Conservation (phyloP, 164 flowering plant genomes). For the Aristolochia fimbriata region DNA sequence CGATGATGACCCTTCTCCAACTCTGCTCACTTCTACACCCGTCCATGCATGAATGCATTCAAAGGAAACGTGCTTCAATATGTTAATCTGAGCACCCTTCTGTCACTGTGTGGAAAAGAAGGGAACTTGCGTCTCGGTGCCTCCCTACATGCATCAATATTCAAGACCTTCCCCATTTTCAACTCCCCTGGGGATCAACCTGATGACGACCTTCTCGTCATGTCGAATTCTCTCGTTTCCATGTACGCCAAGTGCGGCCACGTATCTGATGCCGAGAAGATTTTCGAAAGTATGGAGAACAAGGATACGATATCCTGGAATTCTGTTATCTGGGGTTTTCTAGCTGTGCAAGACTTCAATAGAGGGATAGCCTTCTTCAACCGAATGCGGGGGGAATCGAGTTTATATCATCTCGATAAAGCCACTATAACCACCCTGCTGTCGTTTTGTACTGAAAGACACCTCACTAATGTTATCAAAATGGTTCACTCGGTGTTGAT, state of each 20-base stretch:
- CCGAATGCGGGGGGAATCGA: conserved; percentile 25
- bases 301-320: conserved; percentile 84
- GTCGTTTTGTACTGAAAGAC: conserved; percentile 38
- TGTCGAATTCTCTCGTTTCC: conserved; percentile 63
- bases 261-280: conserved; percentile 26
- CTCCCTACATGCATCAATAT: conserved; percentile 57
- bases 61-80: conserved; percentile 9
- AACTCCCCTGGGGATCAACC: background rate
- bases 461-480: conserved; percentile 16
- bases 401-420: conserved; percentile 30
- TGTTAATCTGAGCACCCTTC: conserved; percentile 27
- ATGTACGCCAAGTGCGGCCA: conserved; percentile 48
- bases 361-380: conserved; percentile 43
- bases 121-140: conserved; percentile 40
- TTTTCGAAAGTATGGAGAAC: conserved; percentile 60
- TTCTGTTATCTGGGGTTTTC: conserved; percentile 43
- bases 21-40: no score
- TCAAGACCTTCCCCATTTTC: conserved; percentile 29
- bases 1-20: no score
- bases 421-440: conserved; percentile 68
- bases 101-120: conserved; percentile 47
- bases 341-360: conserved; percentile 26
- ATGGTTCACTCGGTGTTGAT: conserved; percentile 58
- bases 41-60: background rate
- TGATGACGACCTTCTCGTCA: conserved; percentile 16